Base-by-base conservation (phyloP, 2,329 filamentous ascomycete species). In the Lojkania enalia region DNA sequence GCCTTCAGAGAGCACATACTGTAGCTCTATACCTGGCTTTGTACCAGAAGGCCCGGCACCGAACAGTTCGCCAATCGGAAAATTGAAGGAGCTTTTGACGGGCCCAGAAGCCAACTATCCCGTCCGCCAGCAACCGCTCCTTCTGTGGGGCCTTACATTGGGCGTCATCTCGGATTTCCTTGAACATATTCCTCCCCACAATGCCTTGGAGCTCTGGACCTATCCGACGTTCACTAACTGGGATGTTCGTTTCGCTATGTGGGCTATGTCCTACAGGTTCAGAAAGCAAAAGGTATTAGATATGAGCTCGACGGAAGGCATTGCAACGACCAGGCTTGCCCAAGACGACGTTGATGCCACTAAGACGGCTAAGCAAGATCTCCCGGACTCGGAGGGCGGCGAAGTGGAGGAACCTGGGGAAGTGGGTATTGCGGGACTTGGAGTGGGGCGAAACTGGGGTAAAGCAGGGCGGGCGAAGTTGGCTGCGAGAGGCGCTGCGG, bases 111-210 rank as follows among this genome's bases (percentile, higher is more conserved):
- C 35, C 25, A 38, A 68, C 59, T 58, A 68, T 50, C 71, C 51
- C 67, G 46, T 52, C 18, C 48, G 36, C 15, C 61, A 63, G 66
- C 63, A 63, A n/a, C 80, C 82, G 2, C 70, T 87, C 1, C 66
- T 86, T 9, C 77, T 87, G 1, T 88, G 85, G 85, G 85, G 85
- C 0, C 64, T 88, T 23, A 87, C 85, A 0, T 71, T 87, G 1
- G 84, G 84, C 4, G 80, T 88, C 21, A 67, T 87, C 29, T 81
- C 81, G 13, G 85, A 88, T 64, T 83, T 87, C 51, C 73, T 87
- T 18, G 83, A 87, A 51, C 77, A 85, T 58, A 68, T 87, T 3
- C 84, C 84, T n/a, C 82, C 83, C 1, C 73, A 80, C 51, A 81
- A 79, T 41, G 78, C 82, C 2, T 75, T 86, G 3, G 71, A 79